Evolutionary conservation across 441 rosid genomes (phyloP).

Genomic region (Aleurites moluccanus): DNA sequence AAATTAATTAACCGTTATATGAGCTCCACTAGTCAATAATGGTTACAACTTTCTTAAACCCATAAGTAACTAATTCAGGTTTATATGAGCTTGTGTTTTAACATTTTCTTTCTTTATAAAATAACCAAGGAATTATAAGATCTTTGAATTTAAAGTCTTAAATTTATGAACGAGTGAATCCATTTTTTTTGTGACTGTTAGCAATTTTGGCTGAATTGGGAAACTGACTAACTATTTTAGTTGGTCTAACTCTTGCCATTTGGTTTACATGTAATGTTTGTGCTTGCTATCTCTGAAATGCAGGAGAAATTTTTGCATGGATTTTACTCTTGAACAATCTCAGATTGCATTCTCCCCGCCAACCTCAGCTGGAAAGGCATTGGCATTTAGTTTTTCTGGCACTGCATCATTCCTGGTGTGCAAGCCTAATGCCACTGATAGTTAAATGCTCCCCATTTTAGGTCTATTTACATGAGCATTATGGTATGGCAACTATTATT

Average conservation of each 20-base stretch:
- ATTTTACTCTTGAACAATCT: constrained; percentile 43
- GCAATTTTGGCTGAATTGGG: no score
- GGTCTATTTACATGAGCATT: no score
- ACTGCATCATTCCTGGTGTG: constrained; percentile 53
- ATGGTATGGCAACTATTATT: background rate
- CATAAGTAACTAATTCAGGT: background rate
- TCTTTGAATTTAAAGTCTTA: background rate
- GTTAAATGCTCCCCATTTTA: constrained; percentile 1
- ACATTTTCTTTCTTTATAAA: background rate
- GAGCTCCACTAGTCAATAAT: background rate
- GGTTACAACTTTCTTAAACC: background rate
- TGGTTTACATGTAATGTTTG: background rate
- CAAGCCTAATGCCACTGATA: constrained; percentile 27
- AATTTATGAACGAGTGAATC: background rate
- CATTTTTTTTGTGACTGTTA: background rate
- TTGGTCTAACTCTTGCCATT: background rate
- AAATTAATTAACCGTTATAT: background rate
- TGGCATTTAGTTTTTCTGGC: constrained; percentile 57
- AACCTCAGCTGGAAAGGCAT: constrained; percentile 61
- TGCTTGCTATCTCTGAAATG: constrained; percentile 17
- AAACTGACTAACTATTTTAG: no score
- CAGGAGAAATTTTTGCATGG: constrained; percentile 69
- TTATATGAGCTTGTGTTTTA: background rate
- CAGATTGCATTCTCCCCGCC: constrained; percentile 80
- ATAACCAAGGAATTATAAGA: background rate